Evolutionary conservation across 345 rosid genomes (phyloP), one percentile per base, ranked within the genome.

Genomic region (Corchorus olitorius): DNA sequence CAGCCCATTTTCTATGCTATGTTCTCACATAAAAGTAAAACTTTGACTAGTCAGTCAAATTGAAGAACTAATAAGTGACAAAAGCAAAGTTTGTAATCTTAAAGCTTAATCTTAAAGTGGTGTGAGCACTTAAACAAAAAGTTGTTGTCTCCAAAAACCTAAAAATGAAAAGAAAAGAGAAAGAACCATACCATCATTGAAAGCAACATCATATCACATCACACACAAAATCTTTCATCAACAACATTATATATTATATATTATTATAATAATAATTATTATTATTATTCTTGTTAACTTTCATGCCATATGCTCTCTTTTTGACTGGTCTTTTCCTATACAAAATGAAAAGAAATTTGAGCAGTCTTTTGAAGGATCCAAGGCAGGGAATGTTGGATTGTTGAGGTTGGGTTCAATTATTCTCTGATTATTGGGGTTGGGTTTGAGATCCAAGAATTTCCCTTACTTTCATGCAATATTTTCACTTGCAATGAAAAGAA

Each of bases 391-490:
- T 27, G 27, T 27, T 27, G 27, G 27, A 27, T 27, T 27, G 70
- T 59, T 60, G 62, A 33, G 27, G 27, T 27, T 27, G 27, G 27
- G 27, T 77, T 73, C 79, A 86, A 87, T 86, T 75, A 89, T 86
- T 75, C 64, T 77, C 76, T 81, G 75, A 85, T 86, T 82, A 84
- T 86, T 84, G 82, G 77, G 74, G 4, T n/a, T 8, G 15, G 60
- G 86, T 72, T 76, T 73, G 81, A 79, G 91, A 89, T 89, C 90
- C 84, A 79, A 86, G 88, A 83, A 85, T 76, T 87, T 27, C 86
- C 85, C 90, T 90, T 90, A 85, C 91, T 90, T 84, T 85, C 81
- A 88, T 86, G 87, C 86, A 81, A 75, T 72, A 56, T 59, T 76
- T 27, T 27, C 71, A 68, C 77, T 50, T 56, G 27, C 20, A n/a